phyloP scores from a whole-genome alignment of 345 rosid genomes.

The Lepidium aucheri region DNA sequence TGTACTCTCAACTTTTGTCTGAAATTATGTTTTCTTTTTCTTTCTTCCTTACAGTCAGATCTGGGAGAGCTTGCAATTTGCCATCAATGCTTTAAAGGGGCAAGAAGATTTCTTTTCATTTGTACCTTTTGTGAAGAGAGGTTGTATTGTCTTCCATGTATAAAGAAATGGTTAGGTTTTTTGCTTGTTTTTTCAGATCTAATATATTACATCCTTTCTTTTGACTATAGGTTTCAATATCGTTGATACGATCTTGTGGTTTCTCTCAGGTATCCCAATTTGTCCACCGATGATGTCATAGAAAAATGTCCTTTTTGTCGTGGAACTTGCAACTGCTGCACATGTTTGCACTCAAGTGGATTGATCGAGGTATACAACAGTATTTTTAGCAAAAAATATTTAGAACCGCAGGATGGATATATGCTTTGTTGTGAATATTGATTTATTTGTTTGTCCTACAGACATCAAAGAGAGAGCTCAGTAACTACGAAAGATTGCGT shows the following conservation, averaged over 20 bases:
- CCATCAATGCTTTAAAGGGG: conserved; percentile 69
- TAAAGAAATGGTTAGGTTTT: conserved; percentile 55
- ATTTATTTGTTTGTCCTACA: conserved; percentile 20
- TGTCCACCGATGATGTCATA: conserved; percentile 44
- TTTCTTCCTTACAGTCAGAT: conserved; percentile 26
- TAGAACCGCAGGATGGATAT: background rate
- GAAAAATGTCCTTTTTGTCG: conserved; percentile 71
- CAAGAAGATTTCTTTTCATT: conserved; percentile 49
- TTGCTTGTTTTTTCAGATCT: background rate
- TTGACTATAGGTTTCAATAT: background rate
- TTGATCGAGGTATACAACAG: conserved; percentile 48
- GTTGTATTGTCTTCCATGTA: conserved; percentile 54
- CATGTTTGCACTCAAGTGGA: conserved; percentile 64
- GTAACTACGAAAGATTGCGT: conserved; percentile 37
- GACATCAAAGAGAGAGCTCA: conserved; percentile 51
- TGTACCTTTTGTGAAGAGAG: conserved; percentile 46
- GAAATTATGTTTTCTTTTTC: background rate
- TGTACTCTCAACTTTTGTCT: background rate
- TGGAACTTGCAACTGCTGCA: conserved; percentile 69
- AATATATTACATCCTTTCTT: background rate
- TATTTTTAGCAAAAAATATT: background rate
- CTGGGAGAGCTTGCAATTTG: conserved; percentile 36
- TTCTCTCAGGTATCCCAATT: conserved; percentile 56
- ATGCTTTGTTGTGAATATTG: background rate
- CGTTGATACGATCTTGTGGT: background rate